These are phyloP conservation scores for Annona cherimola DNA, from an alignment of 164 flowering plant genomes.

Conservation along the genomic window DNA sequence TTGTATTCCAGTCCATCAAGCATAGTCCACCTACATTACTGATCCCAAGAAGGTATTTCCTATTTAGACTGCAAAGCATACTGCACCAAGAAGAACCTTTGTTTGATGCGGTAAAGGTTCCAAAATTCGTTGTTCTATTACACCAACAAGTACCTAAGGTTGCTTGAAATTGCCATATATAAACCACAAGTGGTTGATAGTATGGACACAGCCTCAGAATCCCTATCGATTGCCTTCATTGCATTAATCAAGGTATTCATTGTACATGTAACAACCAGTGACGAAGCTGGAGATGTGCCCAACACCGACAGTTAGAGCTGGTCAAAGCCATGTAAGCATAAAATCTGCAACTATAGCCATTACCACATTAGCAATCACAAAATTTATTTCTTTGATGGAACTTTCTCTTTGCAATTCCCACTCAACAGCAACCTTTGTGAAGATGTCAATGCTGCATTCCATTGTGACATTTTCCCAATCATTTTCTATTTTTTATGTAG, in stretches of 20 bases:
- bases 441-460: too few species aligned
- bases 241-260: slow-evolving; percentile 83
- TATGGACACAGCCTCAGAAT: slow-evolving; percentile 68
- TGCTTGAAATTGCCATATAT: slow-evolving; percentile 96
- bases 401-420: slow-evolving; percentile 69
- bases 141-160: slow-evolving; percentile 87
- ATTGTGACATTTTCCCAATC: too few species aligned
- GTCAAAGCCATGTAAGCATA: slow-evolving; percentile 95
- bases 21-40: slow-evolving; percentile 89
- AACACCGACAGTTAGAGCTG: slow-evolving; percentile 60
- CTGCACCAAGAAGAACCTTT: slow-evolving; percentile 69
- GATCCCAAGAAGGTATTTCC: slow-evolving; percentile 97
- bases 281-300: slow-evolving; percentile 72
- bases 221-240: slow-evolving; percentile 63
- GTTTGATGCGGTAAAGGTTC: slow-evolving; percentile 80
- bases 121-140: slow-evolving; percentile 75
- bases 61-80: slow-evolving; percentile 84
- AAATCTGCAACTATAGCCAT: slow-evolving; percentile 99
- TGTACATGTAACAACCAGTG: slow-evolving; percentile 78
- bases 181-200: slow-evolving; percentile 92
- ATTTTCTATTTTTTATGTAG: too few species aligned
- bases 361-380: slow-evolving; percentile 96
- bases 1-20: slow-evolving; percentile 78
- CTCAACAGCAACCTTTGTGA: slow-evolving; percentile 98
- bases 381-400: slow-evolving; percentile 85